A percentile compares a stretch with the other conserved stretches of the same genome.
phyloP scores from a whole-genome alignment of 805 yeast genomes.

The Candida germanica region DNA sequence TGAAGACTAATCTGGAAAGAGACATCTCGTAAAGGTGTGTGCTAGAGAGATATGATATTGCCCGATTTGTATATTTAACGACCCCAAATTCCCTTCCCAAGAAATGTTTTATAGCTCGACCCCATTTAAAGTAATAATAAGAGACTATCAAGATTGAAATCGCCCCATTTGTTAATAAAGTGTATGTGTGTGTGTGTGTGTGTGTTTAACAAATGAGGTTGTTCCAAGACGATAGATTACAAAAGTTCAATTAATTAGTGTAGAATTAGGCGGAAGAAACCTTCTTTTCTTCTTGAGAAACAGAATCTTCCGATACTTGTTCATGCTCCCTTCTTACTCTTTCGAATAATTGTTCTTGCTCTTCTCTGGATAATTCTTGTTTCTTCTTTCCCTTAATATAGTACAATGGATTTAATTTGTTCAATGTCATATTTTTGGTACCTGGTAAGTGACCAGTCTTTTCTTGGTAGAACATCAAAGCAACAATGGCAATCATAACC shows the following conservation, averaged over 20 bases:
- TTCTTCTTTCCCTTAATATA: constrained; percentile 66
- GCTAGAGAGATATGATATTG: too few relatives aligned
- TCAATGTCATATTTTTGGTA: constrained; percentile 39
- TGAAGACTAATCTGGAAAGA: too few relatives aligned
- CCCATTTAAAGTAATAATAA: constrained; percentile 2
- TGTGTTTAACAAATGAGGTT: too few relatives aligned
- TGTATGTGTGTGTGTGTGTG: constrained; percentile 2
- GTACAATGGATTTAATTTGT: constrained; percentile 66
- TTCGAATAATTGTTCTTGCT: constrained; percentile 34
- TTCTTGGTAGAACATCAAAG: constrained; percentile 77
- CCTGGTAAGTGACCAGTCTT: constrained; percentile 77
- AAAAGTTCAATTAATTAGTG: not conserved
- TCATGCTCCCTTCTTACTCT: constrained; percentile 19
- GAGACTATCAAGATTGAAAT: not conserved
- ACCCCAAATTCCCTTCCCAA: constrained; percentile 2
- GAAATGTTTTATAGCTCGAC: constrained; percentile 6
- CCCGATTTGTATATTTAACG: constrained; percentile 1
- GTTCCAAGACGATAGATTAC: not conserved
- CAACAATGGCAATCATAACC: constrained; percentile 39
- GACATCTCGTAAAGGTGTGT: too few relatives aligned
- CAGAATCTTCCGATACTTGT: not conserved
- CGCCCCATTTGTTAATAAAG: too few relatives aligned
- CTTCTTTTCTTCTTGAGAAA: constrained; percentile 3
- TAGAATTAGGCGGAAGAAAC: constrained; percentile 1
- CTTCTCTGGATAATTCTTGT: constrained; percentile 26